Percentiles rank a stretch among this genome's conserved stretches.
Evolutionary conservation across 495 filamentous ascomycete species (phyloP).

Genomic region (Penicillium flavigenum): DNA sequence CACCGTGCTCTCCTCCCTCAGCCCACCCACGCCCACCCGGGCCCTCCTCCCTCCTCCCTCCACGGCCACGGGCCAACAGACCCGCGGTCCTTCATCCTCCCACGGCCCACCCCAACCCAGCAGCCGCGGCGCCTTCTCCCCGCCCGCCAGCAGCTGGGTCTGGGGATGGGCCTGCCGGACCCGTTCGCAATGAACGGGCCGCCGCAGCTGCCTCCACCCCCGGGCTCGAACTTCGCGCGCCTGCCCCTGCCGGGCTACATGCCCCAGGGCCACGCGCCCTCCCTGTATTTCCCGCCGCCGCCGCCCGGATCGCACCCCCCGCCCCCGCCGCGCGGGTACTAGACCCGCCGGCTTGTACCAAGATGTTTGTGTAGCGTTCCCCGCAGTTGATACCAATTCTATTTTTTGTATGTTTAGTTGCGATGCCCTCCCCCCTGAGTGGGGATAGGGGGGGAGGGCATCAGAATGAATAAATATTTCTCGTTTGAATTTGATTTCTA

Average conservation of each 20-base stretch:
- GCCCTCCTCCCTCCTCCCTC: not conserved
- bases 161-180: constrained; percentile 29
- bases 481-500: not conserved
- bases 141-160: constrained; percentile 33
- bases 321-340: constrained; percentile 23
- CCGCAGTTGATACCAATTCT: constrained; percentile 10
- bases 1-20: constrained; percentile 35
- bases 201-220: constrained; percentile 44
- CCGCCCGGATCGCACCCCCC: constrained; percentile 20
- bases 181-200: constrained; percentile 39
- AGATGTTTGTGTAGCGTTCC: constrained; percentile 7
- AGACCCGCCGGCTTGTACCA: constrained; percentile 11
- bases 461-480: constrained; percentile 5
- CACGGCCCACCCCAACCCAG: constrained; percentile 39
- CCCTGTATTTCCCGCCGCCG: constrained; percentile 23
- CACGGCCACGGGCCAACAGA: constrained; percentile 28
- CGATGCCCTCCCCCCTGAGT: constrained; percentile 3
- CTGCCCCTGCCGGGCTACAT: constrained; percentile 37
- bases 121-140: constrained; percentile 43
- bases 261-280: constrained; percentile 18
- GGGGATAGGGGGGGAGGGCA: constrained; percentile 5
- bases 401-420: constrained; percentile 7
- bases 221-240: constrained; percentile 41
- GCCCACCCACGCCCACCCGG: constrained; percentile 28
- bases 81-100: constrained; percentile 42